A percentile compares a stretch with the other conserved stretches of the same genome.
Conservation (phyloP, 768 basidiomycete species). For the Pholiota microspora region DNA sequence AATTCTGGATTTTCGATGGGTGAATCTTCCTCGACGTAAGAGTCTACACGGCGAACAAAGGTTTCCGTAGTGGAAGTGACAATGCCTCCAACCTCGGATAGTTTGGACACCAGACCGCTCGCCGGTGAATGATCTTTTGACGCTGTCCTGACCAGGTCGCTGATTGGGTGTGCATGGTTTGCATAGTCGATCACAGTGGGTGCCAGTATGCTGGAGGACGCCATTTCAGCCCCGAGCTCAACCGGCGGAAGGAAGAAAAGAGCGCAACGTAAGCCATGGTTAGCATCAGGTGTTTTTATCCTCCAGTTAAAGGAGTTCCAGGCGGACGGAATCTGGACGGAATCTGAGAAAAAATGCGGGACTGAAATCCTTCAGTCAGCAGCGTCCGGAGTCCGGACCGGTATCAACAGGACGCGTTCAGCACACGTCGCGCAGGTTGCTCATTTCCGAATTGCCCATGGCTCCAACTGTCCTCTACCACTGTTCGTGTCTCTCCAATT, state of each 20-base stretch:
- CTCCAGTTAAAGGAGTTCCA: background rate
- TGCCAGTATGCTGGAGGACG: conserved; percentile 13
- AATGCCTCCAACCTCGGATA: conserved; percentile 13
- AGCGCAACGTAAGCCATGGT: background rate
- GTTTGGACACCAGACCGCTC: conserved; percentile 9
- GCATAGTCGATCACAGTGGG: conserved; percentile 18
- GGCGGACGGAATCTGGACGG: too few relatives aligned
- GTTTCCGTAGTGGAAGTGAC: conserved; percentile 13
- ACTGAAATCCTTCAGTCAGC: too few relatives aligned
- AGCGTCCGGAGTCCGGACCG: too few relatives aligned
- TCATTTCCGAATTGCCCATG: conserved; percentile 18
- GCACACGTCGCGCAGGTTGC: background rate
- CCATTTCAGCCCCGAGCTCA: conserved; percentile 7
- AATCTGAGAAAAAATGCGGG: too few relatives aligned
- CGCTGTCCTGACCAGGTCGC: background rate
- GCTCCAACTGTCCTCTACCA: conserved; percentile 54
- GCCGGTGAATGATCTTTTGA: conserved; percentile 4
- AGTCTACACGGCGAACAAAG: conserved; percentile 13
- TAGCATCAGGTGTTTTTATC: background rate
- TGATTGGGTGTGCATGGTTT: background rate
- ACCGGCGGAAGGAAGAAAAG: background rate
- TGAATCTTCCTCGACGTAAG: conserved; percentile 7
- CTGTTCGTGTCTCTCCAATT: conserved; percentile 67
- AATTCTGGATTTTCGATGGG: conserved; percentile 20
- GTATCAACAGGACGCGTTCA: background rate